These are phyloP conservation scores for Anisodus acutangulus DNA, from an alignment of 257 asterid species.

Conservation along the genomic window DNA sequence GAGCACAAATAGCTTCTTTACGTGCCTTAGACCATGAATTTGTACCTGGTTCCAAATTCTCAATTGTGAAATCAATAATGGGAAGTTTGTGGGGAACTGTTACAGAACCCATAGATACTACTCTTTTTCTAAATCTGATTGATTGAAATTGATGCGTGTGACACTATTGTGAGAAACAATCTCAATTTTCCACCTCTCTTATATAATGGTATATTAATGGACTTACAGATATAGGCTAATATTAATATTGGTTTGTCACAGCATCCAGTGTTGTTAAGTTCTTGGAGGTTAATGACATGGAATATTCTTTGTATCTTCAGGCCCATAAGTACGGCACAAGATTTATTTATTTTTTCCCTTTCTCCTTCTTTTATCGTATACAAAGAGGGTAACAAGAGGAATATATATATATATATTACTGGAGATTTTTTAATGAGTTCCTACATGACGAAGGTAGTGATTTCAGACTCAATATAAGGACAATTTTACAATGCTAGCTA, in stretches of 20 bases:
- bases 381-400: neutral
- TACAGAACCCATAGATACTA: constrained; percentile 19
- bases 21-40: constrained; percentile 53
- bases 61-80: constrained; percentile 49
- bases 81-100: constrained; percentile 49
- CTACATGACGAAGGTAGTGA: neutral
- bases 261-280: neutral
- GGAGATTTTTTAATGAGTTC: neutral
- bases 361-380: no score
- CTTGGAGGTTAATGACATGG: neutral
- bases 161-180: neutral
- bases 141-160: neutral
- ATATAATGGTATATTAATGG: neutral
- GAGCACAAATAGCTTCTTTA: constrained; percentile 49
- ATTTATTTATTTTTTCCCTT: neutral
- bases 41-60: constrained; percentile 48
- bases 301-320: neutral
- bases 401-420: neutral
- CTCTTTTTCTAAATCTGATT: neutral
- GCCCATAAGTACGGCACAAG: neutral
- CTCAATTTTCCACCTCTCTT: neutral
- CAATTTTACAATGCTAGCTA: neutral
- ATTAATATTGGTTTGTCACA: constrained; percentile 14
- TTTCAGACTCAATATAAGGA: neutral
- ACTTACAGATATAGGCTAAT: neutral